Base-by-base conservation (phyloP, 768 basidiomycete species). In the Favolaschia claudopus region DNA sequence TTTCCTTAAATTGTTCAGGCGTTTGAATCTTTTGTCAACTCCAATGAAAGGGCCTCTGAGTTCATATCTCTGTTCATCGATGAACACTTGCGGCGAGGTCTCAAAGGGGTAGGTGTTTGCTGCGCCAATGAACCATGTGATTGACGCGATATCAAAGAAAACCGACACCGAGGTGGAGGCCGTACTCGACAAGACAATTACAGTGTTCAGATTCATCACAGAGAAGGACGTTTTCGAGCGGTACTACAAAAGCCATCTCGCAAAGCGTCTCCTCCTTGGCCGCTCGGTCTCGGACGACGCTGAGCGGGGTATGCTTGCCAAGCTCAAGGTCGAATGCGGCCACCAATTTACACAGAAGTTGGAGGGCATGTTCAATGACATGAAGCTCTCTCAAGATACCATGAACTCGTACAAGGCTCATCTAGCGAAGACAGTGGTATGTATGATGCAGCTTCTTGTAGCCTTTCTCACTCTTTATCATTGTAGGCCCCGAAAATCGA, bases 351-450 rank as follows among this genome's bases (percentile, higher is more conserved):
- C 97, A 1, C 94, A 96, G 75, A 96, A 96, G 72, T 79, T 99
- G 68, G 96, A 99, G 74, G 96, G 96, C 56, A 99, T 99, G 96
- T 97, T 99, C 85, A 84, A 93, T 64, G 96, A 99, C 70, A 95
- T 99, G 88, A 92, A 88, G 67, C 72, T 96, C 27, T 96, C 94
- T 6, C 74, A 79, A 19, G 97, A 99, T 54, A 88, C 87, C 15
- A 91, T 91, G 82, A 78, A 83, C 32, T 85, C 84, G 5, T 99
- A 95, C 72, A 84, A 84, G 38, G 77, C 76, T 10, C 76, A 85
- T 70, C 73, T 95, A 25, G 79, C 80, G 42, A 84, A 81, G 63
- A 84, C 77, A 3, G 78, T 80, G 44, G 94, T 96, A 69, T 61
- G 88, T 75, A 28, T 55, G 34, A 58, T 47, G 13, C 49, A 20